Conservation (phyloP, 2,329 filamentous ascomycete species). For the Teratosphaeria zuluensis region DNA sequence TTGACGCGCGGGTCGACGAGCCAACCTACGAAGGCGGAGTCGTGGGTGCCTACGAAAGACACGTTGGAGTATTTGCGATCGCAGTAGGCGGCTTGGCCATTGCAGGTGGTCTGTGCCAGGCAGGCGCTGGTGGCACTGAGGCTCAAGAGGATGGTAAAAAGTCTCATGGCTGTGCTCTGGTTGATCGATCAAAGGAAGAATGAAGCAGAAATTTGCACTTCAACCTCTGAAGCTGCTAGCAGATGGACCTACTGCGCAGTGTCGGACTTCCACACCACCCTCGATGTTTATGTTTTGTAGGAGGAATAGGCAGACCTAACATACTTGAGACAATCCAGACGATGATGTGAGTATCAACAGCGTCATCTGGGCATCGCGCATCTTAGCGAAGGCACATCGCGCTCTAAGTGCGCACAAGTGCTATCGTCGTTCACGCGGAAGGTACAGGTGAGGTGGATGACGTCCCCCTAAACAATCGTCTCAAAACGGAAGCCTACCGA, state of each 20-base stretch:
- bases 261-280: not conserved
- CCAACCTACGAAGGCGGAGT: constrained; percentile 54
- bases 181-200: not conserved
- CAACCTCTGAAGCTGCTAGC: too few relatives aligned
- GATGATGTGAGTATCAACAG: not conserved
- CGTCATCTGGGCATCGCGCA: not conserved
- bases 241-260: too few relatives aligned
- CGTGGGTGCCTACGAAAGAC: constrained; percentile 54
- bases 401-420: not conserved
- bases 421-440: not conserved
- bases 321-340: not conserved
- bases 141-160: not conserved
- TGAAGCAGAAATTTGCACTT: too few relatives aligned
- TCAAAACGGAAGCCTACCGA: not conserved
- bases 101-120: constrained; percentile 34
- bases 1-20: constrained; percentile 36
- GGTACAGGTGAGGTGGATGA: not conserved
- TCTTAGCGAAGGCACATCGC: not conserved
- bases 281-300: not conserved
- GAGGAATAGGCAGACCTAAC: not conserved
- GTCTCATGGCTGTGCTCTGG: not conserved
- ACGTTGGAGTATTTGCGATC: constrained; percentile 49
- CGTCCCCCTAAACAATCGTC: not conserved
- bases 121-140: not conserved
- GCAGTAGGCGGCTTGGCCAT: constrained; percentile 49